phyloP scores from a whole-genome alignment of 805 yeast genomes.

The Myxozyma udenii region DNA sequence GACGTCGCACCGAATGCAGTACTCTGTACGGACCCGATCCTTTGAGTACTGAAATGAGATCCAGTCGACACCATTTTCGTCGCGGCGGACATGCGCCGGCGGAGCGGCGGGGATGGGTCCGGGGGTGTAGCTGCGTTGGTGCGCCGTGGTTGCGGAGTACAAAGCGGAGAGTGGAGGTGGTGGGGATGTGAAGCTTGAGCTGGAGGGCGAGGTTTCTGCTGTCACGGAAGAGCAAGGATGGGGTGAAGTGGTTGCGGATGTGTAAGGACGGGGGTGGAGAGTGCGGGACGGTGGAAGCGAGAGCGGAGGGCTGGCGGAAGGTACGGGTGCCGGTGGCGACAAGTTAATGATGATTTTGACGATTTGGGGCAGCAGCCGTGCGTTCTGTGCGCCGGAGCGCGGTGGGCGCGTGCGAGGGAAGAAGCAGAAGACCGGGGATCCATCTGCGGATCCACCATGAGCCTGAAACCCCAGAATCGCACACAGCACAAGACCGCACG shows the following conservation, averaged over 20 bases:
- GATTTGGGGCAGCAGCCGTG: no score
- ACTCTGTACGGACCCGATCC: conserved; percentile 34
- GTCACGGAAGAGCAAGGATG: not conserved
- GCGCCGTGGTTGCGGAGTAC: not conserved
- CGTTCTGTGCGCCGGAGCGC: no score
- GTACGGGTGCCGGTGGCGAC: no score
- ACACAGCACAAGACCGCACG: no score
- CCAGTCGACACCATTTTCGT: conserved; percentile 35
- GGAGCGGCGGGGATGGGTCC: conserved; percentile 37
- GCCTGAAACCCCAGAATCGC: no score
- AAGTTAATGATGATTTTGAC: no score
- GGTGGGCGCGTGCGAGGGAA: no score
- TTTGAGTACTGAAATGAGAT: conserved; percentile 39
- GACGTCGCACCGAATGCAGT: conserved; percentile 40
- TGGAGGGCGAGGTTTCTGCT: not conserved
- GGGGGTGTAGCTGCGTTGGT: conserved; percentile 18
- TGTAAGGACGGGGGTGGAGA: not conserved
- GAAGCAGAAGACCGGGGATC: no score
- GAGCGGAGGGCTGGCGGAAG: not conserved
- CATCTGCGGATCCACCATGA: no score
- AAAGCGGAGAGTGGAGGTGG: not conserved
- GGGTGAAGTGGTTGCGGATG: not conserved
- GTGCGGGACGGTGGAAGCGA: not conserved
- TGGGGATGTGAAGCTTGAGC: not conserved
- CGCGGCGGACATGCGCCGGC: conserved; percentile 32